Base-by-base conservation (phyloP, 768 basidiomycete species). In the Phylloporus sp. region DNA sequence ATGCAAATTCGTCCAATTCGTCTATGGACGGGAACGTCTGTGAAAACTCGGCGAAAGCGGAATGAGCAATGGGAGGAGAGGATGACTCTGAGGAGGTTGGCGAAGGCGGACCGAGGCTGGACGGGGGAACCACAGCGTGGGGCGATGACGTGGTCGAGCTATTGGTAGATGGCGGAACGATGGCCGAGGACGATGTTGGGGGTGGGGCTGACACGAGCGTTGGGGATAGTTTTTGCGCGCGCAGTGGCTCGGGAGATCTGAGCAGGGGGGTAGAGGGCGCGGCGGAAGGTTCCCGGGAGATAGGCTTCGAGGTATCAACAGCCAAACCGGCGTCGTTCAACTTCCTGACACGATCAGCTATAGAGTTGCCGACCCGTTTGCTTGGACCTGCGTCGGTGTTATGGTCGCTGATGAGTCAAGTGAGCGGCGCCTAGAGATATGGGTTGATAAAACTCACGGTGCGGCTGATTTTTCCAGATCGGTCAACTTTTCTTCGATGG, bases 311-410 rank as follows among this genome's bases (percentile, higher is more conserved):
- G 14, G 75, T 69, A 22, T 75, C 72, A 15, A 82, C 74, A 10
- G 75, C 70, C 59, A 93, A 65, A 2, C 92, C 92, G 38, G 78
- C 82, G 49, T 79, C 80, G 60, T 84, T 77, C 17, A 95, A 67
- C 14, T 85, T 80, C 54, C 77, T 80, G 68, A 92, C 75, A 40
- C 92, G 79, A 69, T 91, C 90, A 21, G 86, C 85, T 48, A 95
- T 89, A 40, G 80, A 82, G 6, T 74, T 80, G n/a, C 81, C 83
- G 3, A 76, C 56, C 49, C 74, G 74, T 42, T 55, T 66, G 33
- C 71, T 69, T 14, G 73, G 64, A 29, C 68, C 74, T 24, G 48
- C 71, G 35, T 55, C 52, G 26, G 52, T 10, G 28, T 34, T 44
- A 21, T 44, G 43, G 26, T 48, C 44, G 40, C 58, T 64, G 40